These are phyloP conservation scores for Parastagonospora nodorum DNA, from an alignment of 2,329 filamentous ascomycete species.

Conservation along the genomic window DNA sequence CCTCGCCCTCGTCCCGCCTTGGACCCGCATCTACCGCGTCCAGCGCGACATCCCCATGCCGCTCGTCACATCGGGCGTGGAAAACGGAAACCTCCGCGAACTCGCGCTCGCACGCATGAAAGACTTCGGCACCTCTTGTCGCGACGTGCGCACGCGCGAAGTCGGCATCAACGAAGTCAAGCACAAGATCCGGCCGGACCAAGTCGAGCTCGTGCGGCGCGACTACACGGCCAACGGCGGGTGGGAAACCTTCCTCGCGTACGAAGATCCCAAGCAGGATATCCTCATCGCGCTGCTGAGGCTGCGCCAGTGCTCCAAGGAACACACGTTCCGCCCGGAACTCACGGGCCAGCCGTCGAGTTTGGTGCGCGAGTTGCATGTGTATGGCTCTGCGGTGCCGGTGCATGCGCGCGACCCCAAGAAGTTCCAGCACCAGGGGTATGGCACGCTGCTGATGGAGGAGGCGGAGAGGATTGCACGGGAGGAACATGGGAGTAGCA, in stretches of 20 bases:
- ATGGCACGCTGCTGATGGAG: constrained; percentile 95
- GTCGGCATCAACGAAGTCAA: constrained; percentile 99
- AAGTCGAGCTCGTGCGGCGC: constrained; percentile 90
- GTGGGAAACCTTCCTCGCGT: constrained; percentile 98
- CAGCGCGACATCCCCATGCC: constrained; percentile 99
- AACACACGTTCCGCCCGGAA: constrained; percentile 90
- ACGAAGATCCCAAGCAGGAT: constrained; percentile 98
- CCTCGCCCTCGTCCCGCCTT: constrained; percentile 89
- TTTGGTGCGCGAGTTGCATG: constrained; percentile 91
- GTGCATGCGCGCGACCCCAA: constrained; percentile 92
- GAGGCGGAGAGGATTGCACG: constrained; percentile 94
- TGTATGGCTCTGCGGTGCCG: constrained; percentile 96
- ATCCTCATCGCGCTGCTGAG: constrained; percentile 91
- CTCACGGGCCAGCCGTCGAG: constrained; percentile 85
- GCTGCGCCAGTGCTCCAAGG: constrained; percentile 85
- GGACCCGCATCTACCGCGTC: constrained; percentile 98
- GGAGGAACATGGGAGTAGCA: constrained; percentile 90
- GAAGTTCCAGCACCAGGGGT: constrained; percentile 98
- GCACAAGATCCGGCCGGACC: constrained; percentile 94
- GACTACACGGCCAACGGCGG: constrained; percentile 96
- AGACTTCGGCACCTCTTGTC: constrained; percentile 95
- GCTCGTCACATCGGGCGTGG: constrained; percentile 95
- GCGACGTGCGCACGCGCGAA: constrained; percentile 93
- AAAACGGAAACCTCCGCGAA: constrained; percentile 95
- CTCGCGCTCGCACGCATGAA: constrained; percentile 97